phyloP scores from a whole-genome alignment of 768 basidiomycete species.

The Dioszegia aurantiaca region DNA sequence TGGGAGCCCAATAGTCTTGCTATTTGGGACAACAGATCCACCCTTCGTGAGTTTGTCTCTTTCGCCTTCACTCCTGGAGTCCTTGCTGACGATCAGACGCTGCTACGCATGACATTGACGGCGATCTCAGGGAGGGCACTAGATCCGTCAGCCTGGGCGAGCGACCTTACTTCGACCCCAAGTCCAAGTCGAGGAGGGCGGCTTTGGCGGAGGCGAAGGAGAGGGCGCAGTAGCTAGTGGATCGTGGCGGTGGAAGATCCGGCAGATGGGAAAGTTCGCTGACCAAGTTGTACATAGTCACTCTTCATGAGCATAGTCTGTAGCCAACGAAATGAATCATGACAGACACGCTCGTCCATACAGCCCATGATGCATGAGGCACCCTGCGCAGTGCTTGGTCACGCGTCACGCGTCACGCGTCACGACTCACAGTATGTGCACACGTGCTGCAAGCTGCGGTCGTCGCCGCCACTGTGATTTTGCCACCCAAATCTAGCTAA shows the following conservation, averaged over 20 bases:
- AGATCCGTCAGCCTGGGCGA: constrained; percentile 62
- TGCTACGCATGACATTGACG: constrained; percentile 32
- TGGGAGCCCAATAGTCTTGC: constrained; percentile 59
- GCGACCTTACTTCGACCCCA: constrained; percentile 57
- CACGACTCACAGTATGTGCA: no score
- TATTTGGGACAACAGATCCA: constrained; percentile 64
- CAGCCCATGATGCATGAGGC: no score
- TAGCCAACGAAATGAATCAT: background rate
- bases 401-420: no score
- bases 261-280: no score
- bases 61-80: background rate
- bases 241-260: background rate
- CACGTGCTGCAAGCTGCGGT: no score
- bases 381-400: no score
- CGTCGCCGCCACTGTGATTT: background rate
- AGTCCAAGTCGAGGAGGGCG: constrained; percentile 25
- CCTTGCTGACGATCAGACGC: constrained; percentile 17
- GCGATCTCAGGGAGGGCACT: constrained; percentile 53
- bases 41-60: constrained; percentile 39
- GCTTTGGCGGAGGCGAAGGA: constrained; percentile 16
- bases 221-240: background rate
- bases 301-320: background rate
- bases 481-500: constrained; percentile 7
- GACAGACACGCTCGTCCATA: no score
- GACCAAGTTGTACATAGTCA: background rate